Conservation (phyloP, 2,329 filamentous ascomycete species). For the Harringtonia aguacate region DNA sequence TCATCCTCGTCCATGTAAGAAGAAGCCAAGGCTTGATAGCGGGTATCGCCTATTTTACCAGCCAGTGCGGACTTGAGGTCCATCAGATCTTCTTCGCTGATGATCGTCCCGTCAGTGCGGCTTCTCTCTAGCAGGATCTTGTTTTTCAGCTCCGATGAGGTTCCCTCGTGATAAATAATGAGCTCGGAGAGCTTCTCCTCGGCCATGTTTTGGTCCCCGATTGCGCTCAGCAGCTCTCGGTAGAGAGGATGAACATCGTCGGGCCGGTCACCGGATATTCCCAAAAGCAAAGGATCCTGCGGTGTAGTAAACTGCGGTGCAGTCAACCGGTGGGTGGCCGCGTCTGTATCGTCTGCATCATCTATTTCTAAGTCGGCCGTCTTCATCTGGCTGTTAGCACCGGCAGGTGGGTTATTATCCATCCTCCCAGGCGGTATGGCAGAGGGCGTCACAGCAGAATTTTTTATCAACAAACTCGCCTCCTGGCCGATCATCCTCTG, state of each 20-base stretch:
- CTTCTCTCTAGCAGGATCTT: constrained; percentile 4
- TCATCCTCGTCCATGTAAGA: constrained; percentile 23
- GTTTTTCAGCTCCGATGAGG: constrained; percentile 24
- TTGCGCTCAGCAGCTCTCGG: constrained; percentile 27
- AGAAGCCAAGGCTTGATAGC: constrained; percentile 10
- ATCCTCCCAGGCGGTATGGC: too few species aligned
- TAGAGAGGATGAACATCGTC: constrained; percentile 36
- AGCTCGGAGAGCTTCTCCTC: constrained; percentile 37
- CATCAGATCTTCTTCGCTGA: constrained; percentile 25
- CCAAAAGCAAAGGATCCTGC: constrained; percentile 13
- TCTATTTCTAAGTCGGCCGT: too few species aligned
- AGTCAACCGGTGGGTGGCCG: too few species aligned
- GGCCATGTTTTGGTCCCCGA: constrained; percentile 34
- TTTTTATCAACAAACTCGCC: too few species aligned
- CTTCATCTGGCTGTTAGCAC: too few species aligned
- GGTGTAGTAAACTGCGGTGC: background rate
- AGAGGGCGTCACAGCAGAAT: too few species aligned
- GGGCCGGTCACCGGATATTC: constrained; percentile 16
- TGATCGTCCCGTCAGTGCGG: constrained; percentile 5
- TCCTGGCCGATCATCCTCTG: too few species aligned
- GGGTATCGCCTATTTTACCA: constrained; percentile 9
- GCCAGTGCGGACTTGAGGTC: constrained; percentile 19
- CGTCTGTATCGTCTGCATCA: too few species aligned
- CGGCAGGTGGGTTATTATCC: too few species aligned
- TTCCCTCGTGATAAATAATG: constrained; percentile 24